Percentiles rank a stretch among this genome's conserved stretches.
These are phyloP conservation scores for Magnusiomyces paraingens DNA, from an alignment of 1,139 yeast species.

Conservation along the genomic window DNA sequence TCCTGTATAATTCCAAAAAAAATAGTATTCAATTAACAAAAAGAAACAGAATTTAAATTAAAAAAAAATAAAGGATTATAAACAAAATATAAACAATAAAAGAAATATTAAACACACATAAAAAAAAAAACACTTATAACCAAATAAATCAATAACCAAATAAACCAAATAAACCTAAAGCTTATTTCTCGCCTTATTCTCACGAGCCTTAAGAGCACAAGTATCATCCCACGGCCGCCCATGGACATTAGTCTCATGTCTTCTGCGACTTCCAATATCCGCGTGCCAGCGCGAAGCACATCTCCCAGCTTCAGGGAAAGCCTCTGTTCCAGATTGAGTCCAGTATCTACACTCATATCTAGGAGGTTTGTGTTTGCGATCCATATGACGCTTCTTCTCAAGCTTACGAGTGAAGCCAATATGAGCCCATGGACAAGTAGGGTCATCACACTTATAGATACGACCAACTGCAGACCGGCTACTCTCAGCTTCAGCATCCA, in stretches of 20 bases:
- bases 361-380: slow-evolving; percentile 28
- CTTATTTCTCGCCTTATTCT: not conserved
- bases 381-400: slow-evolving; percentile 27
- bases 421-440: slow-evolving; percentile 26
- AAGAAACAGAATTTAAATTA: no score
- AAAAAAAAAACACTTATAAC: no score
- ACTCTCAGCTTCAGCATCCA: slow-evolving; percentile 21
- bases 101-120: no score
- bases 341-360: slow-evolving; percentile 28
- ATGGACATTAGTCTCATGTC: slow-evolving; percentile 29
- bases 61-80: no score
- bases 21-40: no score
- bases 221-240: slow-evolving; percentile 17
- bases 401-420: slow-evolving; percentile 29
- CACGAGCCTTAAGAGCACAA: slow-evolving; percentile 5
- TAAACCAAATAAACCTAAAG: no score
- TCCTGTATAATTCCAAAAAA: no score
- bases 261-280: slow-evolving; percentile 27
- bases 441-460: slow-evolving; percentile 27
- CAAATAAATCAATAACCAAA: no score
- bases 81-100: no score
- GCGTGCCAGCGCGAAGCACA: slow-evolving; percentile 31
- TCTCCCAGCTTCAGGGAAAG: slow-evolving; percentile 25
- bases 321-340: slow-evolving; percentile 25
- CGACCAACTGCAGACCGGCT: slow-evolving; percentile 21